Percentiles rank a stretch among this genome's conserved stretches.
These are phyloP conservation scores for Afroboletus lepidellus DNA, from an alignment of 1,284 basidiomycete genomes.

Conservation along the genomic window DNA sequence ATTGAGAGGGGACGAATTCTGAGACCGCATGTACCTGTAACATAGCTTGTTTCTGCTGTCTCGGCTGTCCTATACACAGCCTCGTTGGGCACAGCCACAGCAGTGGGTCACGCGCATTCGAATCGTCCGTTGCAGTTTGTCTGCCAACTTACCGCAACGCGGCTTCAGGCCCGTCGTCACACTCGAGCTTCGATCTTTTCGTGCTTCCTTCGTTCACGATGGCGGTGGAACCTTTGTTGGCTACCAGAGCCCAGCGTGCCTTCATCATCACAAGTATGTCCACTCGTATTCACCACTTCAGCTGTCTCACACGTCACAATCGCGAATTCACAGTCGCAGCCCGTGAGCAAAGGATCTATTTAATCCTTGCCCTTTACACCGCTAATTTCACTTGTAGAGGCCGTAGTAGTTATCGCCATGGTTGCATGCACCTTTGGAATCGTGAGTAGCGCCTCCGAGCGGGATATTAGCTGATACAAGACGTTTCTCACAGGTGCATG, in stretches of 20 bases:
- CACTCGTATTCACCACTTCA: not conserved
- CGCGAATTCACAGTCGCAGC: conserved; percentile 37
- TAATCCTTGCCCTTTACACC: not conserved
- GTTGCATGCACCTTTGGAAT: conserved; percentile 52
- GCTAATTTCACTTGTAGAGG: conserved; percentile 39
- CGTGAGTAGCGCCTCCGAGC: conserved; percentile 33
- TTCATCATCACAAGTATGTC: conserved; percentile 64
- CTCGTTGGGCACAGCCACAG: conserved; percentile 19
- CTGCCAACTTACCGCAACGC: not conserved
- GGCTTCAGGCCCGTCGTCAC: conserved; percentile 6
- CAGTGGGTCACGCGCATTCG: too few species aligned
- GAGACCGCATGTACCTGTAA: not conserved
- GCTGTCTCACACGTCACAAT: conserved; percentile 14
- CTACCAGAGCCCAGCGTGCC: conserved; percentile 61
- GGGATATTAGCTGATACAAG: conserved; percentile 1
- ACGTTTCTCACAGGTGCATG: conserved; percentile 46
- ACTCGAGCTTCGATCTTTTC: conserved; percentile 10
- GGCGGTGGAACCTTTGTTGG: conserved; percentile 64
- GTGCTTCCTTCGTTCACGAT: conserved; percentile 37
- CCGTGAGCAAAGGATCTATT: conserved; percentile 37
- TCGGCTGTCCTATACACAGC: not conserved
- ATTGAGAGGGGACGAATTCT: not conserved
- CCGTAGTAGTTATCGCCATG: conserved; percentile 51
- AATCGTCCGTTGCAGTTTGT: too few species aligned
- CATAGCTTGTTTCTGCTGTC: not conserved